phyloP scores from a whole-genome alignment of 2,329 filamentous ascomycete genomes.

The Daldinia eschscholtzii region DNA sequence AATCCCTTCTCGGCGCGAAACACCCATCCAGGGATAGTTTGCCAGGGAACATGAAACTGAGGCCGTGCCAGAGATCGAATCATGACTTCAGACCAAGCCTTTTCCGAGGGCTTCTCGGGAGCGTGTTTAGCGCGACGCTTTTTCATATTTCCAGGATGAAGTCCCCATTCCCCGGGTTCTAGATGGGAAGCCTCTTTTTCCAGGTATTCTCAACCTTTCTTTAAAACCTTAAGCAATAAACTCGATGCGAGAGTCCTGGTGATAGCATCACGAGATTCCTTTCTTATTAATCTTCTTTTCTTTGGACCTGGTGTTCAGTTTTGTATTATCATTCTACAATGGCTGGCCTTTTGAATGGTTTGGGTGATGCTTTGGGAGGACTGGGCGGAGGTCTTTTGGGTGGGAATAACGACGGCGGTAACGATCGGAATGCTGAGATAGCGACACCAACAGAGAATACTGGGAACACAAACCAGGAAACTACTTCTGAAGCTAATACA shows the following conservation, averaged over 20 bases:
- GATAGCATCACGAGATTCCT: constrained; percentile 31
- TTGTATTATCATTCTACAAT: constrained; percentile 44
- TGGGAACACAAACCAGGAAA: constrained; percentile 17
- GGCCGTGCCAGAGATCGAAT: constrained; percentile 41
- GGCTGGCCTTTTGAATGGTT: constrained; percentile 48
- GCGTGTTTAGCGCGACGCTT: constrained; percentile 13
- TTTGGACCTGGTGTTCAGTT: constrained; percentile 51
- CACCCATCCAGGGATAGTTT: constrained; percentile 40
- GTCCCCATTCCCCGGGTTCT: constrained; percentile 25
- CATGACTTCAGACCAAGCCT: constrained; percentile 42
- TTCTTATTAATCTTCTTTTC: constrained; percentile 42
- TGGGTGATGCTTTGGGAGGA: constrained; percentile 44
- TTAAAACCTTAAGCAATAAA: constrained; percentile 26
- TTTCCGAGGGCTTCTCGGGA: constrained; percentile 23
- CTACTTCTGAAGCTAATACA: constrained; percentile 27
- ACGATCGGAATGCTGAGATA: constrained; percentile 21
- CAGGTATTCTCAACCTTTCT: constrained; percentile 28
- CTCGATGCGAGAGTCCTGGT: constrained; percentile 40
- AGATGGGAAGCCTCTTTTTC: constrained; percentile 30
- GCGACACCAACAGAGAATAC: constrained; percentile 33
- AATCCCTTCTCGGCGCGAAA: constrained; percentile 36
- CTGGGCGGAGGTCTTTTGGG: constrained; percentile 36
- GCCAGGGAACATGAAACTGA: constrained; percentile 48
- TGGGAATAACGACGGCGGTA: constrained; percentile 14
- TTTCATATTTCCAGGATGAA: constrained; percentile 31